Conservation (phyloP, 1,284 basidiomycete species). For the Ceratobasidium sp. region DNA sequence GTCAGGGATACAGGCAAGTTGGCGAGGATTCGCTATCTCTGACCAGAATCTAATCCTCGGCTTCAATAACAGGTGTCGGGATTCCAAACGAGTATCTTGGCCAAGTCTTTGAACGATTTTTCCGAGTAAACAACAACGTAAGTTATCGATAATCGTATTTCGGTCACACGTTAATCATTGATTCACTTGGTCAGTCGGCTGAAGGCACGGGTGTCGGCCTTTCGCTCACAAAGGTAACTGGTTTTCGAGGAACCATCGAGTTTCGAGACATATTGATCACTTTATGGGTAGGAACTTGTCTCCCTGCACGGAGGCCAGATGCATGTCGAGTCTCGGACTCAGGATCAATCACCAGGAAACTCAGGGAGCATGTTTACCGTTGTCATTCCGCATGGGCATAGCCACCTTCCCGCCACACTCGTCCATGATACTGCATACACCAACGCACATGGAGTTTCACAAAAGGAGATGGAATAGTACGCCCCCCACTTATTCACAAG, state of each 20-base stretch:
- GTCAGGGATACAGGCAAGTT: conserved; percentile 45
- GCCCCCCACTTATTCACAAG: not conserved
- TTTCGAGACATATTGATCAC: not conserved
- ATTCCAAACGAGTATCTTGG: conserved; percentile 43
- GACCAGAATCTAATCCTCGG: not conserved
- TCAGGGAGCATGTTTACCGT: conserved; percentile 27
- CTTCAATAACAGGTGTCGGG: conserved; percentile 42
- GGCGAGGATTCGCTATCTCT: not conserved
- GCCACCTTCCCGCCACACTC: conserved; percentile 8
- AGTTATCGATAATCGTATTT: not conserved
- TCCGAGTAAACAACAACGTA: conserved; percentile 42
- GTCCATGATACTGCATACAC: not conserved
- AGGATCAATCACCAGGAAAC: not conserved
- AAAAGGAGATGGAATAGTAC: conserved; percentile 21
- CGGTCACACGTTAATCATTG: not conserved
- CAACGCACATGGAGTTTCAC: not conserved
- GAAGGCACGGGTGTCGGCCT: conserved; percentile 49
- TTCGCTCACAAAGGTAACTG: conserved; percentile 44
- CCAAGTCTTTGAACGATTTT: conserved; percentile 47
- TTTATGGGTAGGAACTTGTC: conserved; percentile 45
- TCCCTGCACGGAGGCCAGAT: conserved; percentile 45
- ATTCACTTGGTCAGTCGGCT: not conserved
- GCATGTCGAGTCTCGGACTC: not conserved
- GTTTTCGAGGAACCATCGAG: not conserved
- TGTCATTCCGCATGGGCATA: conserved; percentile 4